A percentile compares a stretch with the other conserved stretches of the same genome.
These are phyloP conservation scores for Harringtonia lauricola DNA, from an alignment of 2,329 filamentous ascomycete species.

Conservation along the genomic window DNA sequence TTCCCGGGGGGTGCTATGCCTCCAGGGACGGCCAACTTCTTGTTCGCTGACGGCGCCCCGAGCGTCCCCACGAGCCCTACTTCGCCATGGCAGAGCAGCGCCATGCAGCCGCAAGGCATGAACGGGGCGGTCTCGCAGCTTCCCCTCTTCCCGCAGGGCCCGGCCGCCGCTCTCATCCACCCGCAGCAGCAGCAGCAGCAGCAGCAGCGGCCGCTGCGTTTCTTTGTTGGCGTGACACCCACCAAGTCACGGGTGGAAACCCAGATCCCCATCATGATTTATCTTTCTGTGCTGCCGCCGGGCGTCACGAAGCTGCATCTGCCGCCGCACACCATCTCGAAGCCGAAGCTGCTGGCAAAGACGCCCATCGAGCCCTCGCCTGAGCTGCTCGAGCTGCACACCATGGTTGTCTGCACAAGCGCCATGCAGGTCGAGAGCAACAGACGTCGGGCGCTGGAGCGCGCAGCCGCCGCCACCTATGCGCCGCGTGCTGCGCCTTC, in stretches of 20 bases:
- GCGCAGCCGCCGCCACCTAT: slow-evolving; percentile 35
- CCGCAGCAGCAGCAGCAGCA: slow-evolving; percentile 6
- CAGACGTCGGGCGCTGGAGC: slow-evolving; percentile 54
- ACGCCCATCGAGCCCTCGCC: slow-evolving; percentile 51
- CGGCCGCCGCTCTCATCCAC: background rate
- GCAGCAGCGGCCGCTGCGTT: slow-evolving; percentile 6
- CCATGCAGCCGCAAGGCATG: slow-evolving; percentile 8
- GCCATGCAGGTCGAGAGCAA: slow-evolving; percentile 68
- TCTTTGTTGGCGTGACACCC: slow-evolving; percentile 48
- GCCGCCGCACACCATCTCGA: slow-evolving; percentile 83
- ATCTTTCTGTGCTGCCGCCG: slow-evolving; percentile 61
- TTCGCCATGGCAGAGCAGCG: slow-evolving; percentile 5
- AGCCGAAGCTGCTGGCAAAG: slow-evolving; percentile 80
- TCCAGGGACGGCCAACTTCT: slow-evolving; percentile 2
- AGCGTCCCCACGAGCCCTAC: slow-evolving; percentile 9
- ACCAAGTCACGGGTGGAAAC: slow-evolving; percentile 91
- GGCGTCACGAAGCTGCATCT: slow-evolving; percentile 75
- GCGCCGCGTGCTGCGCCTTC: slow-evolving; percentile 16
- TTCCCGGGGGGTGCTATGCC: slow-evolving; percentile 3
- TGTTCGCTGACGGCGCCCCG: slow-evolving; percentile 5
- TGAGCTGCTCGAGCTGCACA: slow-evolving; percentile 70
- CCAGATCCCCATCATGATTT: slow-evolving; percentile 82
- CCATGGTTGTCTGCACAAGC: slow-evolving; percentile 81
- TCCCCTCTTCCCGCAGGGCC: background rate
- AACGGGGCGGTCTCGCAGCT: background rate